Evolutionary conservation across 495 filamentous ascomycete species (phyloP).

Genomic region (Penicillium coprophilum): DNA sequence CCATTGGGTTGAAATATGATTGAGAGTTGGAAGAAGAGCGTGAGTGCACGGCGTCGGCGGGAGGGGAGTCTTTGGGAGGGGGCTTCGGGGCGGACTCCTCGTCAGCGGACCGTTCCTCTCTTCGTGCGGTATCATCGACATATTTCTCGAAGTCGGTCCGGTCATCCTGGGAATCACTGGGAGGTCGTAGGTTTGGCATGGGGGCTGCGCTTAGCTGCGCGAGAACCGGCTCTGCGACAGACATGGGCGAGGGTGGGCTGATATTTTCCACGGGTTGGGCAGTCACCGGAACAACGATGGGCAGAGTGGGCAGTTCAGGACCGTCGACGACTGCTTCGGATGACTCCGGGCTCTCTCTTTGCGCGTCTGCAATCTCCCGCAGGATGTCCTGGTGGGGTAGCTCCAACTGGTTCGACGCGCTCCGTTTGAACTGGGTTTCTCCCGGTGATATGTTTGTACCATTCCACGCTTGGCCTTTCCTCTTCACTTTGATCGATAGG

Average conservation of each 20-base stretch:
- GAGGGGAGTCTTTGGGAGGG: conserved; percentile 45
- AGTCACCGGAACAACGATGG: conserved; percentile 13
- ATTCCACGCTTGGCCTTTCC: conserved; percentile 64
- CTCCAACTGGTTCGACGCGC: conserved; percentile 26
- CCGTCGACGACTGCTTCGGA: conserved; percentile 25
- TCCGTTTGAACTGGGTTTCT: conserved; percentile 18
- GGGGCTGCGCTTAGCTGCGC: conserved; percentile 26
- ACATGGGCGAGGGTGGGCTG: conserved; percentile 31
- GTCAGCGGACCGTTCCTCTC: conserved; percentile 27
- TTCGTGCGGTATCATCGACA: conserved; percentile 42
- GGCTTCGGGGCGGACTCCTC: conserved; percentile 33
- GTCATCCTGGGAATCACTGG: conserved; percentile 18
- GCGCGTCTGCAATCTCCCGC: conserved; percentile 20
- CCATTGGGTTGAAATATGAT: conserved; percentile 52
- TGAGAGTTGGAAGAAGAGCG: conserved; percentile 45
- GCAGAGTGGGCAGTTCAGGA: conserved; percentile 16
- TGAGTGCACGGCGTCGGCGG: conserved; percentile 26
- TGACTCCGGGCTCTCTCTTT: conserved; percentile 15
- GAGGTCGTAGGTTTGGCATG: conserved; percentile 11
- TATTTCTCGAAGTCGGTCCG: conserved; percentile 50
- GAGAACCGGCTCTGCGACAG: conserved; percentile 31
- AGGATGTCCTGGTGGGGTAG: conserved; percentile 22
- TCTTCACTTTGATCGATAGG: conserved; percentile 55
- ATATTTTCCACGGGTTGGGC: conserved; percentile 13
- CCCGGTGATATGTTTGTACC: conserved; percentile 29